Evolutionary conservation across 2,329 filamentous ascomycete genomes (phyloP).

Genomic region (Colletotrichum sp.): DNA sequence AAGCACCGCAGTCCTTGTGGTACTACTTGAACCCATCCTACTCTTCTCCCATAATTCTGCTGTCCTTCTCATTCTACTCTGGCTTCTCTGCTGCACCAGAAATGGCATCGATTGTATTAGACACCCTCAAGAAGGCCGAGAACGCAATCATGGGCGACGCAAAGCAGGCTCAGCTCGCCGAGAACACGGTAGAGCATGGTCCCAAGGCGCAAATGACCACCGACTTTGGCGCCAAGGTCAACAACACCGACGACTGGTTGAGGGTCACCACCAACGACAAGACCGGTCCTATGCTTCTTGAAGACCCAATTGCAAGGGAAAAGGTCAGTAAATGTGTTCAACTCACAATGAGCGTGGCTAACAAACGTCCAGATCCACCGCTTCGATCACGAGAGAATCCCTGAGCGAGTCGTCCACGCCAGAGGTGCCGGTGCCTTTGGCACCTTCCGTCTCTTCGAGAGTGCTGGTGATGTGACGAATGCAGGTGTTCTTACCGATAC

Average conservation of each 20-base stretch:
- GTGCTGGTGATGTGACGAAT: constrained; percentile 64
- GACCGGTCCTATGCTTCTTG: constrained; percentile 70
- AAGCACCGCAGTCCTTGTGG: neutral
- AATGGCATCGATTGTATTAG: constrained; percentile 28
- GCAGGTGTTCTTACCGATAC: constrained; percentile 73
- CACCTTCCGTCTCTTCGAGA: constrained; percentile 50
- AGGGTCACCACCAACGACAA: constrained; percentile 64
- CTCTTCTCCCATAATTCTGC: neutral
- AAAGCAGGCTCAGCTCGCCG: constrained; percentile 67
- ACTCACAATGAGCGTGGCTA: neutral
- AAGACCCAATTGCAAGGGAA: constrained; percentile 75
- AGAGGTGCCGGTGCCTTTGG: constrained; percentile 63
- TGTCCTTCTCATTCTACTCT: neutral
- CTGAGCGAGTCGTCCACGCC: constrained; percentile 65
- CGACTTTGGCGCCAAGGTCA: constrained; percentile 77
- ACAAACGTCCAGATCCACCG: constrained; percentile 62
- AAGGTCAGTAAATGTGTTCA: constrained; percentile 53
- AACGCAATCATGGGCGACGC: constrained; percentile 47
- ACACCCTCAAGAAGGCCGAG: constrained; percentile 40
- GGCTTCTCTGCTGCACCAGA: neutral
- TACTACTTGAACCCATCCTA: neutral
- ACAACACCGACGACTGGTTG: constrained; percentile 80
- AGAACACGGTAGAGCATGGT: constrained; percentile 62
- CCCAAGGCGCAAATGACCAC: constrained; percentile 69
- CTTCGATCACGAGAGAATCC: constrained; percentile 72